phyloP scores from a whole-genome alignment of 148 eudicot species.

The Cornus suecica region DNA sequence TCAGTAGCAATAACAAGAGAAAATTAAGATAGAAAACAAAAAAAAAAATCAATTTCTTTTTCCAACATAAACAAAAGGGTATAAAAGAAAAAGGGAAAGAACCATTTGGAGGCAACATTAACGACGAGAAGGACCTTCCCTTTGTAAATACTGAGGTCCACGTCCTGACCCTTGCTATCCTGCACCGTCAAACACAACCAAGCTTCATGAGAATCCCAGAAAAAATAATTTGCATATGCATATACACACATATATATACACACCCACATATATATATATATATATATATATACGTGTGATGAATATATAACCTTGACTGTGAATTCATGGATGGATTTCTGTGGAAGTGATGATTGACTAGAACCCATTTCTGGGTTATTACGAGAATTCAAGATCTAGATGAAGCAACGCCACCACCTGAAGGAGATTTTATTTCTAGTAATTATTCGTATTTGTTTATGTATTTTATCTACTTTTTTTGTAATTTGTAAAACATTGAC shows the following conservation, averaged over 20 bases:
- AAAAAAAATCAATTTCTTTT: no score
- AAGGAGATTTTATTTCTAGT: no score
- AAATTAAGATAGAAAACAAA: not conserved
- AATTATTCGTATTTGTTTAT: no score
- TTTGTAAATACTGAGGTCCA: slow-evolving; percentile 67
- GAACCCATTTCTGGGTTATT: slow-evolving; percentile 47
- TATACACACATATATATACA: not conserved
- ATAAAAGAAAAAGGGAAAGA: not conserved
- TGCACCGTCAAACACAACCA: slow-evolving; percentile 19
- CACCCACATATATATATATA: no score
- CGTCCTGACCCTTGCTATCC: slow-evolving; percentile 67
- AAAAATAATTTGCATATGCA: not conserved
- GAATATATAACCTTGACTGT: slow-evolving; percentile 48
- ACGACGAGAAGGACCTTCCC: slow-evolving; percentile 85
- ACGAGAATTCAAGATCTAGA: not conserved
- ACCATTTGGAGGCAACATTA: slow-evolving; percentile 98
- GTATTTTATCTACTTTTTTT: no score
- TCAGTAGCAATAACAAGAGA: not conserved
- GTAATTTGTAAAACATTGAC: no score
- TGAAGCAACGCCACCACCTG: not conserved
- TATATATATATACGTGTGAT: not conserved
- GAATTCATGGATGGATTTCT: slow-evolving; percentile 68
- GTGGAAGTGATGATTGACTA: slow-evolving; percentile 52
- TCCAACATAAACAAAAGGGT: not conserved
- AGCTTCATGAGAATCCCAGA: not conserved